Evolutionary conservation across 2,329 filamentous ascomycete genomes (phyloP), one percentile per base, ranked within the genome.

Genomic region (Catunica adiposa): DNA sequence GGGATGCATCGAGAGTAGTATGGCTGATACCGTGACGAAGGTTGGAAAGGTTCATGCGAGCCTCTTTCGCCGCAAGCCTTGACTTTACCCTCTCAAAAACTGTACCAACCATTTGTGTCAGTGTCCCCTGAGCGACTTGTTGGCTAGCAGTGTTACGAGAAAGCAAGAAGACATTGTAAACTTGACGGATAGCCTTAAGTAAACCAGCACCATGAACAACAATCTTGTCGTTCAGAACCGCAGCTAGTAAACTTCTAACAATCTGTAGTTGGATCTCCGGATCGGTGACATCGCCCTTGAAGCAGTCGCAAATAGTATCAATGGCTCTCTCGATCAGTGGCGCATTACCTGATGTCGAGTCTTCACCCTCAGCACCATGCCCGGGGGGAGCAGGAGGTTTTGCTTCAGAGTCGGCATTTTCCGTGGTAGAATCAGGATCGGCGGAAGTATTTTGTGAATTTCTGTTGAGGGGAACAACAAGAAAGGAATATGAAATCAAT

Each of bases 281-380:
- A 2, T 88, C 83, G 0, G 94, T 98, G 1, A 86, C 86, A 71
- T 98, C 92, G 65, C 92, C 90, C 66, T 97, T 89, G 66, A 98
- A 98, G 68, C 92, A 98, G 66, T 97, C 90, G 74, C 92, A 98
- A 73, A 98, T 98, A 37, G 92, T 95, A 70, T 98, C 94, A 64
- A 98, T 98, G 58, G 94, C 92, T 61, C 90, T 80, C 70, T 98
- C 94, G 65, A 98, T 98, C 61, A 98, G 75, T 15, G 90, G 89
- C 3, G 84, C 74, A 42, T 44, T 55, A 22, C 48, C 48, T 64
- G 63, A 29, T 3, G n/a, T 38, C 11, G 56, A 26, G 9, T 14
- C 34, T 9, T 11, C 61, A 37, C 23, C 8, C 6, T 42, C 40
- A 26, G 42, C 17, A 6, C n/a, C 26, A 14, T 34, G 23, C 15